These are phyloP conservation scores for Citrus medica DNA, from an alignment of 345 rosid species.

Conservation along the genomic window DNA sequence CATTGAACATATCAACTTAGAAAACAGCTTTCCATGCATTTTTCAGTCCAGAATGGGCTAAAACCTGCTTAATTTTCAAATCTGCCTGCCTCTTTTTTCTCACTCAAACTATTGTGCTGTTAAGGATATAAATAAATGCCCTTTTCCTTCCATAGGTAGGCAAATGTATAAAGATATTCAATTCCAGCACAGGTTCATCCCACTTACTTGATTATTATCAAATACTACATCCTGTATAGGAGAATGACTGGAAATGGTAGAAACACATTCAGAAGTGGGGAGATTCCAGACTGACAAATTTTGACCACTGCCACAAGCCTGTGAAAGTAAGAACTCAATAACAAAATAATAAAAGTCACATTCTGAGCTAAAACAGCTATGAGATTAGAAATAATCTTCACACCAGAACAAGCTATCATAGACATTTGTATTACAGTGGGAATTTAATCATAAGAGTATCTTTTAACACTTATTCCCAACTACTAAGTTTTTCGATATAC, in stretches of 20 bases:
- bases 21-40: background rate
- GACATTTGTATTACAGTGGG: background rate
- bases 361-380: background rate
- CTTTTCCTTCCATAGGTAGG: no score
- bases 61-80: background rate
- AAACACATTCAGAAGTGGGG: slow-evolving; percentile 78
- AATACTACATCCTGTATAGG: slow-evolving; percentile 69
- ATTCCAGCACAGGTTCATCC: background rate
- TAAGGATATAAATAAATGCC: background rate
- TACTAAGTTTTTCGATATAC: background rate
- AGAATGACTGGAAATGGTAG: slow-evolving; percentile 43
- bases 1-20: background rate
- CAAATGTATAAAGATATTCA: background rate
- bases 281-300: slow-evolving; percentile 80
- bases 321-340: slow-evolving; percentile 13
- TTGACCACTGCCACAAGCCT: slow-evolving; percentile 80
- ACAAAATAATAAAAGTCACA: slow-evolving; percentile 1
- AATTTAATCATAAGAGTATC: background rate
- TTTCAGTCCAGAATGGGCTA: background rate
- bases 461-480: background rate
- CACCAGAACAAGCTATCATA: background rate
- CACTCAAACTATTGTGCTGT: background rate
- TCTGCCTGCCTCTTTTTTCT: background rate
- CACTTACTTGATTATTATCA: slow-evolving; percentile 74
- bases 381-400: background rate